These are phyloP conservation scores for Letharia lupina DNA, from an alignment of 495 filamentous ascomycete species.

Conservation along the genomic window DNA sequence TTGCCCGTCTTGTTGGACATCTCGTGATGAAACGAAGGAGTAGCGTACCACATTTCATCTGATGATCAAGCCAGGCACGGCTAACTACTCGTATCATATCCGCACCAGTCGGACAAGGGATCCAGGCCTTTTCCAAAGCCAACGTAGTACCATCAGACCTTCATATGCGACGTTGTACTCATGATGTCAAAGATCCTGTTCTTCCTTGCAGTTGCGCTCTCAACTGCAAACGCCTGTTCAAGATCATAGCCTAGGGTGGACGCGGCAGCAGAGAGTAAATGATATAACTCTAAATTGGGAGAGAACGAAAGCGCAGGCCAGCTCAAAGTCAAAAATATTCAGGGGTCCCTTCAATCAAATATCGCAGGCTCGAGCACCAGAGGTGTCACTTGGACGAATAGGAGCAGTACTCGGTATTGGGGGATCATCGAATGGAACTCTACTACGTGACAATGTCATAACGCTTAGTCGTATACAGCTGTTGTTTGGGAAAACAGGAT, in stretches of 20 bases:
- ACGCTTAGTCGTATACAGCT: neutral
- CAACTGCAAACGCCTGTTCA: neutral
- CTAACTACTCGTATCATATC: neutral
- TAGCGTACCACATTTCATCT: neutral
- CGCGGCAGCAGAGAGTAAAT: neutral
- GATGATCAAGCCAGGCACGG: neutral
- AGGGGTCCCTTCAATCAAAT: neutral
- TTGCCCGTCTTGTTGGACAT: neutral
- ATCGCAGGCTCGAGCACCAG: neutral
- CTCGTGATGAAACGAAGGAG: neutral
- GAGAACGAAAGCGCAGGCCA: neutral
- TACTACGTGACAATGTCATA: neutral
- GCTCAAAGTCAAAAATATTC: neutral
- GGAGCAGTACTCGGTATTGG: neutral
- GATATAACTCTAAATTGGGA: neutral
- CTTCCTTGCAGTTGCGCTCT: neutral
- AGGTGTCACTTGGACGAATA: neutral
- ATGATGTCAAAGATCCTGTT: neutral
- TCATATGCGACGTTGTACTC: neutral
- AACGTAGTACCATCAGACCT: neutral
- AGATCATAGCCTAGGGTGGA: neutral
- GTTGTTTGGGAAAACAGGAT: neutral
- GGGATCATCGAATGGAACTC: neutral
- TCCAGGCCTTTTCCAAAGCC: neutral
- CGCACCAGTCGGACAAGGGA: neutral